These are phyloP conservation scores for Fragaria vesca DNA, from an alignment of 306 rosid species.

Conservation along the genomic window DNA sequence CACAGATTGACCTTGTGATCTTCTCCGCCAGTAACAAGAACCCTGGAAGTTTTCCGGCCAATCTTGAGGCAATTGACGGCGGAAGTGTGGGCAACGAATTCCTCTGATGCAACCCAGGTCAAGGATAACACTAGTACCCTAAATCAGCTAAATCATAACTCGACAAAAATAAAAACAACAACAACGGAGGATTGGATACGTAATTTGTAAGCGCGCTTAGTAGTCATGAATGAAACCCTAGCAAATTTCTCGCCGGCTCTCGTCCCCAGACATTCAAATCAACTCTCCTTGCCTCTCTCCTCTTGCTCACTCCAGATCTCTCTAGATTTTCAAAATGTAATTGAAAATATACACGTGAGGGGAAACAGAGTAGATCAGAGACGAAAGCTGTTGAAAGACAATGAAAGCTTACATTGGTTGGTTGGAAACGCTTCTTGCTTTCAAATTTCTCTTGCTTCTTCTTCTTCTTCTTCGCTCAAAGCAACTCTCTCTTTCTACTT, in stretches of 20 bases:
- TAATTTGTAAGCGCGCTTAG: conserved; percentile 98
- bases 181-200: conserved; percentile 67
- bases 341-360: conserved; percentile 7
- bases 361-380: conserved; percentile 22
- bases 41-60: conserved; percentile 88
- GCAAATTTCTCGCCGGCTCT: background rate
- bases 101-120: conserved; percentile 67
- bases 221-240: conserved; percentile 80
- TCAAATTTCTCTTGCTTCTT: background rate
- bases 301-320: conserved; percentile 22
- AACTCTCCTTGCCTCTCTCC: conserved; percentile 3
- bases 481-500: background rate
- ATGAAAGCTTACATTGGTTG: background rate
- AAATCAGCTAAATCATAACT: background rate
- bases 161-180: background rate
- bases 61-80: conserved; percentile 95
- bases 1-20: conserved; percentile 99
- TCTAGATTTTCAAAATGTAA: background rate
- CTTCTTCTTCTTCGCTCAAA: background rate
- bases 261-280: conserved; percentile 22
- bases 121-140: conserved; percentile 33
- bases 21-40: conserved; percentile 98
- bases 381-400: background rate
- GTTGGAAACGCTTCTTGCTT: background rate
- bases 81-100: conserved; percentile 96